phyloP scores from a whole-genome alignment of 2,329 filamentous ascomycete genomes.

The Bipolaris oryzae region DNA sequence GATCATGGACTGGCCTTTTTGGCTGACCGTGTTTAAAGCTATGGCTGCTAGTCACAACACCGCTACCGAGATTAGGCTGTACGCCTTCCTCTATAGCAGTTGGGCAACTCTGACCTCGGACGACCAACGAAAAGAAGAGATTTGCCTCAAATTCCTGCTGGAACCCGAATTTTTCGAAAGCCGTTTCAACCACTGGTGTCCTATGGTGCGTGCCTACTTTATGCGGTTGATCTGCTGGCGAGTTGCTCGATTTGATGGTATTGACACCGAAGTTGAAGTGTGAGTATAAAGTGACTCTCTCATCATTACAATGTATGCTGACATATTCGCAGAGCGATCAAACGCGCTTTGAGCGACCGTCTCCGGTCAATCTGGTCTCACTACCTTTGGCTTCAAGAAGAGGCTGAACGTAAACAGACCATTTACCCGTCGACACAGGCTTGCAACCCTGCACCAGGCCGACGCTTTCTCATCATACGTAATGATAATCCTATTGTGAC shows the following conservation, averaged over 20 bases:
- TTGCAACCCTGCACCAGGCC: constrained; percentile 83
- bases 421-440: constrained; percentile 75
- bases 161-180: constrained; percentile 76
- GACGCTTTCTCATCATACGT: constrained; percentile 85
- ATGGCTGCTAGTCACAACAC: constrained; percentile 86
- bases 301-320: constrained; percentile 13
- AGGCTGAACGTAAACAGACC: constrained; percentile 63
- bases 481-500: constrained; percentile 69
- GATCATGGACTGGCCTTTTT: constrained; percentile 80
- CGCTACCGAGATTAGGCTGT: constrained; percentile 84
- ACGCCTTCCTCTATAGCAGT: constrained; percentile 78
- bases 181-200: constrained; percentile 92
- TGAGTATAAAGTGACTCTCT: constrained; percentile 54
- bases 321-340: constrained; percentile 65
- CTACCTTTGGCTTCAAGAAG: constrained; percentile 75
- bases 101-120: constrained; percentile 76
- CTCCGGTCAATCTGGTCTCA: constrained; percentile 78
- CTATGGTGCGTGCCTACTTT: constrained; percentile 92
- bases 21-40: constrained; percentile 78
- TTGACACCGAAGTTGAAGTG: constrained; percentile 68
- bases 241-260: constrained; percentile 76
- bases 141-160: constrained; percentile 79
- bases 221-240: constrained; percentile 92
- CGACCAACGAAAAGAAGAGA: constrained; percentile 67
- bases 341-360: constrained; percentile 68